Conservation (phyloP, 139 green algal genomes). For the Picochlorum sp. region DNA sequence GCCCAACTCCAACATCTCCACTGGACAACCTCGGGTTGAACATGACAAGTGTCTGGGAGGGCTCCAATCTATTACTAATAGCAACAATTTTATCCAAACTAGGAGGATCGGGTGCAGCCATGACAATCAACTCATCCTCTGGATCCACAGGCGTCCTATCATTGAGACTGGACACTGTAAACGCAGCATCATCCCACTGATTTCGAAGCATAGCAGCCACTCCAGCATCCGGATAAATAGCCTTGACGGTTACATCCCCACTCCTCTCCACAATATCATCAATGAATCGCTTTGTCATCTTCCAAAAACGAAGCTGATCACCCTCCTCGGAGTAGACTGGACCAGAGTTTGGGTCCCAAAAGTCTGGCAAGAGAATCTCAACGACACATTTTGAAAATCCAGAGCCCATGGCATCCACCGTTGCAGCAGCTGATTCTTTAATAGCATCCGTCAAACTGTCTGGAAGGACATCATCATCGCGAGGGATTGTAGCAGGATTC, state of each 20-base stretch:
- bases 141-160: slow-evolving; percentile 44
- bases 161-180: slow-evolving; percentile 62
- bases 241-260: slow-evolving; percentile 8
- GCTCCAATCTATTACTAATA: slow-evolving; percentile 1
- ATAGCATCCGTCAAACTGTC: slow-evolving; percentile 69
- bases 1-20: slow-evolving; percentile 87
- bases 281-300: slow-evolving; percentile 65
- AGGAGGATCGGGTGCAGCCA: slow-evolving; percentile 71
- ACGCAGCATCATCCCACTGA: slow-evolving; percentile 54
- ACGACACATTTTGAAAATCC: slow-evolving; percentile 52
- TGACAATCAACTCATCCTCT: slow-evolving; percentile 72
- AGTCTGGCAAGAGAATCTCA: slow-evolving; percentile 85
- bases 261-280: slow-evolving; percentile 36
- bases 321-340: slow-evolving; percentile 77
- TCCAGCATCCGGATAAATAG: slow-evolving; percentile 85
- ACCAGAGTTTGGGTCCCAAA: slow-evolving; percentile 72
- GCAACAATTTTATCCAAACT: slow-evolving; percentile 17
- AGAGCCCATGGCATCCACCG: slow-evolving; percentile 49
- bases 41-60: slow-evolving; percentile 57
- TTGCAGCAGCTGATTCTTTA: slow-evolving; percentile 43
- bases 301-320: slow-evolving; percentile 77
- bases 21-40: slow-evolving; percentile 86
- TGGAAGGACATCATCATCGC: slow-evolving; percentile 56
- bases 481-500: background rate
- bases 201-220: slow-evolving; percentile 84